These are phyloP conservation scores for Athelia sp. DNA, from an alignment of 1,284 basidiomycete genomes.

Conservation along the genomic window DNA sequence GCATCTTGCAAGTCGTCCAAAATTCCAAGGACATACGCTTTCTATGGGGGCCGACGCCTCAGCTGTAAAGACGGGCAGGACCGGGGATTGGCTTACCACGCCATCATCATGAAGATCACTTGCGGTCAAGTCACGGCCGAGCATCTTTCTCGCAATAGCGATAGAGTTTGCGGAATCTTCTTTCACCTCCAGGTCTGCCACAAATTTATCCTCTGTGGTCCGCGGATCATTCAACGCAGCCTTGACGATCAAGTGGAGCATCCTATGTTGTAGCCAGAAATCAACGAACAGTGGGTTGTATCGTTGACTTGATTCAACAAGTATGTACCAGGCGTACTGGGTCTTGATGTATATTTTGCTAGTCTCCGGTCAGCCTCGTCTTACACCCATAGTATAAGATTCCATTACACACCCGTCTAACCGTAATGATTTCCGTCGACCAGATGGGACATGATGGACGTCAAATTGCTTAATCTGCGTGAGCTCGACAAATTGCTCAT, in stretches of 20 bases:
- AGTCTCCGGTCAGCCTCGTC: constrained; percentile 1
- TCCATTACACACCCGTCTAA: no score
- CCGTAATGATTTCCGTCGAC: constrained; percentile 11
- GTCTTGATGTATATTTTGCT: constrained; percentile 39
- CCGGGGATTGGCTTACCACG: constrained; percentile 29
- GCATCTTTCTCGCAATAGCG: constrained; percentile 17
- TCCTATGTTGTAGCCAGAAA: constrained; percentile 43
- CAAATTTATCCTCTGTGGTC: constrained; percentile 33
- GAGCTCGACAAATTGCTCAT: constrained; percentile 33
- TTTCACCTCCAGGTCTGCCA: constrained; percentile 26
- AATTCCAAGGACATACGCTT: constrained; percentile 29
- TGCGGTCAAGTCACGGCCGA: constrained; percentile 26
- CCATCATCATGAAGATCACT: constrained; percentile 37
- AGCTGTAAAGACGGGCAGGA: no score
- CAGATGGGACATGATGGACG: constrained; percentile 33
- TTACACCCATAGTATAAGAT: background rate
- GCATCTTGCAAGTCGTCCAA: constrained; percentile 30
- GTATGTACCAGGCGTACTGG: constrained; percentile 57
- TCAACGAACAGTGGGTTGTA: constrained; percentile 38
- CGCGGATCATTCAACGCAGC: constrained; percentile 25
- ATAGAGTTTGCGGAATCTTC: constrained; percentile 17
- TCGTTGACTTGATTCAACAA: constrained; percentile 36
- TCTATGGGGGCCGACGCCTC: constrained; percentile 19
- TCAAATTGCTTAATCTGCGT: constrained; percentile 41
- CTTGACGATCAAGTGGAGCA: constrained; percentile 41